Percentiles rank a stretch among this genome's conserved stretches.
These are phyloP conservation scores for Ogataea ganodermae DNA, from an alignment of 805 yeast species.

Conservation along the genomic window DNA sequence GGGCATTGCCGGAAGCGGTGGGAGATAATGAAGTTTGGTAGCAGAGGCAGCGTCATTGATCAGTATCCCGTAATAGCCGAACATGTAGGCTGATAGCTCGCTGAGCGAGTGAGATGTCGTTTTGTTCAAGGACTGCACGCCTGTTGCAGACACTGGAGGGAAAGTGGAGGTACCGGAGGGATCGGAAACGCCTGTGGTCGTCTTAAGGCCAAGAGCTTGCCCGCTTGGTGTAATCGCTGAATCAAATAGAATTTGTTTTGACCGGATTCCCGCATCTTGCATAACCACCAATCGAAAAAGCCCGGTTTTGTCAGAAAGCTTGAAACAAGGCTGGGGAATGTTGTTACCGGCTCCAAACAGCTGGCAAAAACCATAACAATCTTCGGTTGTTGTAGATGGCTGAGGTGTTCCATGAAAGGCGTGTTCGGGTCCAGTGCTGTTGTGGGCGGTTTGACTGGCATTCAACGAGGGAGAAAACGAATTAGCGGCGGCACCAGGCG, in stretches of 20 bases:
- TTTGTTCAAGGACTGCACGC: constrained; percentile 23
- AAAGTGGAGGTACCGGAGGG: background rate
- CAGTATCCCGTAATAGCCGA: constrained; percentile 55
- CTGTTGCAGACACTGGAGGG: constrained; percentile 2
- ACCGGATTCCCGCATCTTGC: constrained; percentile 52
- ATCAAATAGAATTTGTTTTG: constrained; percentile 52
- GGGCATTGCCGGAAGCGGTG: constrained; percentile 41
- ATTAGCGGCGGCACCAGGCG: background rate
- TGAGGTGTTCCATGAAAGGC: constrained; percentile 2
- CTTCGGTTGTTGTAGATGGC: constrained; percentile 35
- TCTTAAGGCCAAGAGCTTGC: background rate
- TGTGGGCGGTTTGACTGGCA: constrained; percentile 3
- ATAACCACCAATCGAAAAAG: constrained; percentile 46
- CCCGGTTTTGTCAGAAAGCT: constrained; percentile 25
- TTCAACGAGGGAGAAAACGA: background rate
- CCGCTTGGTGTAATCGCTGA: constrained; percentile 32
- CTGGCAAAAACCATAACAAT: constrained; percentile 46
- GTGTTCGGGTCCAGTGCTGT: background rate
- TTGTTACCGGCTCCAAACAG: constrained; percentile 43
- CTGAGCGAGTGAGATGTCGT: constrained; percentile 42
- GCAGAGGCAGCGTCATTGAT: constrained; percentile 45
- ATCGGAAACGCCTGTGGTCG: constrained; percentile 5
- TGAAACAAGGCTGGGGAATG: constrained; percentile 21
- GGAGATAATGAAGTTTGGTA: constrained; percentile 51
- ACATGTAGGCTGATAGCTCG: constrained; percentile 54